Percentiles rank a stretch among this genome's conserved stretches.
Evolutionary conservation across 345 rosid species (phyloP).

Genomic region (Moricandia moricandioides): DNA sequence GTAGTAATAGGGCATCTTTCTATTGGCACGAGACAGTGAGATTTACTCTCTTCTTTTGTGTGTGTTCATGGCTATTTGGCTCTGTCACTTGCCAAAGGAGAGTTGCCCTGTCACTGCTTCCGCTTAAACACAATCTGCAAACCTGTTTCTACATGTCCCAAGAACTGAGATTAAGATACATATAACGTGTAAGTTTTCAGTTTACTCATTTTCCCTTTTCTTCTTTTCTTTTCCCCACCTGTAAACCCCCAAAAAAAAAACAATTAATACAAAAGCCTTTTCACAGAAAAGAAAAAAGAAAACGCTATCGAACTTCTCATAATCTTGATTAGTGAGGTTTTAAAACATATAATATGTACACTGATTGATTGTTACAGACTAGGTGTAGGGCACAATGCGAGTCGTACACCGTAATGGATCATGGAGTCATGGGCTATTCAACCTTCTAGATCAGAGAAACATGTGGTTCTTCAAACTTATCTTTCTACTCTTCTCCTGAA

Average conservation of each 20-base stretch:
- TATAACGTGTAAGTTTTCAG: conserved; percentile 12
- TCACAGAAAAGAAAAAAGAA: background rate
- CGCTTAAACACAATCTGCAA: conserved; percentile 23
- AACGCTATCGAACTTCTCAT: background rate
- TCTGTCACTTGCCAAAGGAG: conserved; percentile 40
- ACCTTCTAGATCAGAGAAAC: background rate
- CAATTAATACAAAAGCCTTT: background rate
- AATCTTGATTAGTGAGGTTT: conserved; percentile 1
- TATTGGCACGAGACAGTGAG: conserved; percentile 32
- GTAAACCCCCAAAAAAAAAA: no score
- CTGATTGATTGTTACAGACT: background rate
- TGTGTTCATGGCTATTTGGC: conserved; percentile 2
- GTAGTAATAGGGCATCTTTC: conserved; percentile 41
- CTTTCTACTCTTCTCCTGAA: no score
- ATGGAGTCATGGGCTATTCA: background rate
- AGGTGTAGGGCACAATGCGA: no score
- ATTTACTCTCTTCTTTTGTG: background rate
- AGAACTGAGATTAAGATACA: background rate
- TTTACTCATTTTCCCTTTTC: background rate
- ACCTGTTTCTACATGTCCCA: background rate
- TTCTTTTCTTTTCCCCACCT: background rate
- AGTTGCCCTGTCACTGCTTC: conserved; percentile 41
- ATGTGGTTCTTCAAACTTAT: no score
- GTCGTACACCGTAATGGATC: no score
- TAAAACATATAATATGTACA: background rate